Evolutionary conservation across 1,284 basidiomycete genomes (phyloP).

Genomic region (Golubevia pallescens): DNA sequence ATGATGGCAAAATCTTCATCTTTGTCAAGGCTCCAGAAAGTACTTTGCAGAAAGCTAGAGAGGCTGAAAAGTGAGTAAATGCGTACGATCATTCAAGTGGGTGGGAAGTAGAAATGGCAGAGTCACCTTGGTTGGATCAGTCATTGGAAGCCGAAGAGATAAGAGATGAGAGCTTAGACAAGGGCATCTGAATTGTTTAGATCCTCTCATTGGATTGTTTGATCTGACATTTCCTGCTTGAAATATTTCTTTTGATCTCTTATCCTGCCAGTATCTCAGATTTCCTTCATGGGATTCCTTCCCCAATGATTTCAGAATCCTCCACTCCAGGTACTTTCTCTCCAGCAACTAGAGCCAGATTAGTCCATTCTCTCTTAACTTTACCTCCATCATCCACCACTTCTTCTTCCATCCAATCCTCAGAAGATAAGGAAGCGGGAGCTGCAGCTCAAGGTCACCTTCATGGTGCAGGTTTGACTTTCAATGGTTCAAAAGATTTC

Average conservation of each 20-base stretch:
- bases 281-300: slow-evolving; percentile 5
- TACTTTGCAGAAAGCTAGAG: slow-evolving; percentile 6
- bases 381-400: slow-evolving; percentile 14
- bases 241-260: background rate
- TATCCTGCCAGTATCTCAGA: background rate
- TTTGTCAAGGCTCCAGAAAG: slow-evolving; percentile 37
- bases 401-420: slow-evolving; percentile 13
- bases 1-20: slow-evolving; percentile 33
- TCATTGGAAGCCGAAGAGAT: slow-evolving; percentile 35
- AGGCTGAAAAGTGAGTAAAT: slow-evolving; percentile 12
- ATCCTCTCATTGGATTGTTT: slow-evolving; percentile 12
- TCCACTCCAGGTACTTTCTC: slow-evolving; percentile 19
- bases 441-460: slow-evolving; percentile 6
- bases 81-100: background rate
- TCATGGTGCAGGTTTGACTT: slow-evolving; percentile 36
- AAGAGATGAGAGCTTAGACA: slow-evolving; percentile 10
- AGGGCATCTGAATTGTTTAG: too few species aligned
- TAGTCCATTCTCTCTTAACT: slow-evolving; percentile 41
- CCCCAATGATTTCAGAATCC: slow-evolving; percentile 16
- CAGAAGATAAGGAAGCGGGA: slow-evolving; percentile 6
- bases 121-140: slow-evolving; percentile 4
- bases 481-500: slow-evolving; percentile 26
- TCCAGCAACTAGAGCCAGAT: slow-evolving; percentile 39
- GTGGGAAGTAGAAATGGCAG: background rate
- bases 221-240: slow-evolving; percentile 11